Evolutionary conservation across 2,329 filamentous ascomycete genomes (phyloP).

Genomic region (Scedosporium boydii): DNA sequence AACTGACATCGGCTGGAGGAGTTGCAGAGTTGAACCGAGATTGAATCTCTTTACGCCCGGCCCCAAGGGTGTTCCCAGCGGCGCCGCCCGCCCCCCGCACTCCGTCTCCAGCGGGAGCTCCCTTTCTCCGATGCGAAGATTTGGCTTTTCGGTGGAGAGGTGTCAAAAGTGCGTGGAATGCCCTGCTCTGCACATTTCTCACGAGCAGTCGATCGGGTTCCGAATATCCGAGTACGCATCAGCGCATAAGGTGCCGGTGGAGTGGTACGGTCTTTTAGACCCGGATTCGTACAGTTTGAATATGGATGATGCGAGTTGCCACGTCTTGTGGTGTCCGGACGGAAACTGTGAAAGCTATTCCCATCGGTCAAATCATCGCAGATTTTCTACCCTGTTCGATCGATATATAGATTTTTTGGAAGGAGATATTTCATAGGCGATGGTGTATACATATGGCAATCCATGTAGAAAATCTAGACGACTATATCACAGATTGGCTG

Average conservation of each 20-base stretch:
- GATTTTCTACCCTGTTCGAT: background rate
- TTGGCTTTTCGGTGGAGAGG: background rate
- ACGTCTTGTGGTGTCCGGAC: background rate
- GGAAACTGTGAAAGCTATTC: background rate
- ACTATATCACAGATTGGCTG: too few species aligned
- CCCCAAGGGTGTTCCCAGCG: background rate
- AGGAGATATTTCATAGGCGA: background rate
- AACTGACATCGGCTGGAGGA: background rate
- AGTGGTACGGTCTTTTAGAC: conserved; percentile 4
- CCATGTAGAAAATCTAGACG: too few species aligned
- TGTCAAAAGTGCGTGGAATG: background rate
- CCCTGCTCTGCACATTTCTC: background rate
- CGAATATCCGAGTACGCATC: background rate
- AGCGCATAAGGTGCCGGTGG: background rate
- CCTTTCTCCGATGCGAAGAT: background rate
- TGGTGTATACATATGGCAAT: background rate
- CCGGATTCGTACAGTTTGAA: background rate
- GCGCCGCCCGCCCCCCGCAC: background rate
- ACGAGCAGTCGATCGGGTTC: background rate
- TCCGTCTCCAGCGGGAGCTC: background rate
- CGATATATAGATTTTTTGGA: background rate
- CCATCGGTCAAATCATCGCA: background rate
- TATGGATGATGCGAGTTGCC: background rate
- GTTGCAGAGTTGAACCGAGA: background rate
- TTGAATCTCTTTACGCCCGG: background rate